Base-by-base conservation (phyloP, 306 rosid genomes). In the Castanea crenata region DNA sequence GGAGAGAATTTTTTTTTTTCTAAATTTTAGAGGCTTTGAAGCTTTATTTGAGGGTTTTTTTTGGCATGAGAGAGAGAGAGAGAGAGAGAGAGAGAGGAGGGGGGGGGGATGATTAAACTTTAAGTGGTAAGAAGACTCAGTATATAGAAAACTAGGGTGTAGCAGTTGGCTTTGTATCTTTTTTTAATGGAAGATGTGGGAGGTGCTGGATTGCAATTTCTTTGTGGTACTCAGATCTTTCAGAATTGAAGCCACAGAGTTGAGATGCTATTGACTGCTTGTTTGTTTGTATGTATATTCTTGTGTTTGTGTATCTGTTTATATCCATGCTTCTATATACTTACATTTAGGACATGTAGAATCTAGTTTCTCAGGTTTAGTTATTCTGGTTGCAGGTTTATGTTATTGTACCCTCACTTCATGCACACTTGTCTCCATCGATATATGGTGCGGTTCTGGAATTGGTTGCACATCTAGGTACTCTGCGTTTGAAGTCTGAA, bases 341-440 rank as follows among this genome's bases (percentile, higher is more conserved):
- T 34, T 63, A 67, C 10, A 5, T 18, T 8, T 67, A 35, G 46
- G 49, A 35, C 35, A 49, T 18, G 49, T 16, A 18, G 72, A 67
- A 27, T 67, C 13, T 67, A 34, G n/a, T 35, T 67, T 35, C 72
- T 67, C 72, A 67, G 6, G 14, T 34, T 65, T 76, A 71, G 79
- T 83, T 80, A 38, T 75, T 84, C 74, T 74, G 18, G 69, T 89
- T 82, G 76, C 92, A 95, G 99, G 98, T 86, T 73, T 81, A 69
- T 82, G 51, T 90, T 61, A 61, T 56, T 69, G 61, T 83, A 54
- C 84, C 88, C 73, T 82, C 91, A 75, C 83, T 95, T 52, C 83
- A 78, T 74, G 89, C 85, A 63, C 84, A 85, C 84, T 79, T 95
- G 62, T 92, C 98, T 74, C 91, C 95, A 46, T 76, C 94, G 52